Percentiles rank a stretch among this genome's conserved stretches.
Conservation (phyloP, 2,329 filamentous ascomycete species). For the Drechslerella coelobrocha region DNA sequence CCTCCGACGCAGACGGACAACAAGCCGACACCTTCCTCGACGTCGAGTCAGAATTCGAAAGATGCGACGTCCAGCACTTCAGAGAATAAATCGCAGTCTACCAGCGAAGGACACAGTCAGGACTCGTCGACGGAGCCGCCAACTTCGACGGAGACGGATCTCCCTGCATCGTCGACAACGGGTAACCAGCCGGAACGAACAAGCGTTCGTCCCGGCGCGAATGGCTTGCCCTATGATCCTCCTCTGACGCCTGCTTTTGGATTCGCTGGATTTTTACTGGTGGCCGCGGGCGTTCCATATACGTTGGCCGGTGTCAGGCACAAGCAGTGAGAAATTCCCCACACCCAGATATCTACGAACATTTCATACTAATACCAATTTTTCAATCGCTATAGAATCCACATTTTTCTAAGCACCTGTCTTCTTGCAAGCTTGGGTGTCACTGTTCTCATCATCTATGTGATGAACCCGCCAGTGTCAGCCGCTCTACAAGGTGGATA, state of each 20-base stretch:
- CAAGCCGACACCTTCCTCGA: no score
- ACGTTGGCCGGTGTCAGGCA: slow-evolving; percentile 83
- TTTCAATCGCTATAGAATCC: slow-evolving; percentile 61
- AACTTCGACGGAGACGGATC: slow-evolving; percentile 17
- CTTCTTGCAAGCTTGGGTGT: slow-evolving; percentile 76
- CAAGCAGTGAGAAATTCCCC: slow-evolving; percentile 62
- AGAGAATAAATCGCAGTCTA: slow-evolving; percentile 2
- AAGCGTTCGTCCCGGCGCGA: slow-evolving; percentile 23
- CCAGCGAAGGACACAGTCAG: background rate
- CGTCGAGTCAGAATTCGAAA: slow-evolving; percentile 3
- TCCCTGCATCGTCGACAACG: slow-evolving; percentile 11
- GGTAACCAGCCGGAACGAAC: slow-evolving; percentile 1
- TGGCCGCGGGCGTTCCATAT: slow-evolving; percentile 74
- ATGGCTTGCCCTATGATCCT: slow-evolving; percentile 73
- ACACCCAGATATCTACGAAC: background rate
- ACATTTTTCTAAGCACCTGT: slow-evolving; percentile 79
- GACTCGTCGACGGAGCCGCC: background rate
- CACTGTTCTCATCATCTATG: slow-evolving; percentile 82
- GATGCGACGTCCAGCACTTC: background rate
- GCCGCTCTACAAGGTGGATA: slow-evolving; percentile 83
- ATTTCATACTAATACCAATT: slow-evolving; percentile 9
- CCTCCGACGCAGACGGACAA: slow-evolving; percentile 5
- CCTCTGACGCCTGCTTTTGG: slow-evolving; percentile 80
- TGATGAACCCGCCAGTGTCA: slow-evolving; percentile 79
- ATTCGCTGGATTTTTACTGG: slow-evolving; percentile 77